Evolutionary conservation across 1,139 yeast genomes (phyloP).

Genomic region (Magnusiomyces magnusii): DNA sequence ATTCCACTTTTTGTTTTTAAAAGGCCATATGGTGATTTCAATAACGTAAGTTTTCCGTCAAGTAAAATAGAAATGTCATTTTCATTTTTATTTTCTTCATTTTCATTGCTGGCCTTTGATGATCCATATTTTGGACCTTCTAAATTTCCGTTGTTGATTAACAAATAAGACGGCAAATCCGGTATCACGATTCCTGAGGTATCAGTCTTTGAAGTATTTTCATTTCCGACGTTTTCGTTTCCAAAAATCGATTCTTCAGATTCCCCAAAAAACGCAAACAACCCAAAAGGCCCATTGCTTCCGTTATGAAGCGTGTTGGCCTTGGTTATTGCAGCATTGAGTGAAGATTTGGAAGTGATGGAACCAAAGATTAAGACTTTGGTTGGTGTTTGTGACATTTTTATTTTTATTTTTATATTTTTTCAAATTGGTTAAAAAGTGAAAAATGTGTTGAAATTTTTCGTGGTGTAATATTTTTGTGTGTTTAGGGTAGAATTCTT

Average conservation of each 20-base stretch:
- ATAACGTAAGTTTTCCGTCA: constrained; percentile 2
- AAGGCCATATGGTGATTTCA: not conserved
- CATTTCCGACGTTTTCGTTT: too few species aligned
- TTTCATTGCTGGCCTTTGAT: not conserved
- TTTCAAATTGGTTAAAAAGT: too few species aligned
- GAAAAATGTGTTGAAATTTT: too few species aligned
- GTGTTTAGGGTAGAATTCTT: too few species aligned
- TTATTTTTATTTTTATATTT: too few species aligned
- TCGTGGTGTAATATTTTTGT: too few species aligned
- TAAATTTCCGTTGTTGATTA: not conserved
- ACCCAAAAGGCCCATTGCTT: constrained; percentile 26
- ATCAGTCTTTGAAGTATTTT: not conserved
- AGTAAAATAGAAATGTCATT: not conserved
- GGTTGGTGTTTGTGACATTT: not conserved
- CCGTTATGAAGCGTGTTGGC: constrained; percentile 20
- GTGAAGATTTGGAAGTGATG: constrained; percentile 8
- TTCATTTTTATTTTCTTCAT: not conserved
- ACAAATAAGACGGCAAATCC: not conserved
- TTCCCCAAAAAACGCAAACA: constrained; percentile 17
- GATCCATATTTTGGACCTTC: not conserved
- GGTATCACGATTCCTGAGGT: not conserved
- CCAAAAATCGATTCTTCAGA: not conserved
- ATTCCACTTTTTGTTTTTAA: constrained; percentile 2
- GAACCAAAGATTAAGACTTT: constrained; percentile 24
- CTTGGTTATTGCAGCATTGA: constrained; percentile 16